phyloP scores from a whole-genome alignment of 2,329 filamentous ascomycete genomes.

The Ophiostoma australiae region DNA sequence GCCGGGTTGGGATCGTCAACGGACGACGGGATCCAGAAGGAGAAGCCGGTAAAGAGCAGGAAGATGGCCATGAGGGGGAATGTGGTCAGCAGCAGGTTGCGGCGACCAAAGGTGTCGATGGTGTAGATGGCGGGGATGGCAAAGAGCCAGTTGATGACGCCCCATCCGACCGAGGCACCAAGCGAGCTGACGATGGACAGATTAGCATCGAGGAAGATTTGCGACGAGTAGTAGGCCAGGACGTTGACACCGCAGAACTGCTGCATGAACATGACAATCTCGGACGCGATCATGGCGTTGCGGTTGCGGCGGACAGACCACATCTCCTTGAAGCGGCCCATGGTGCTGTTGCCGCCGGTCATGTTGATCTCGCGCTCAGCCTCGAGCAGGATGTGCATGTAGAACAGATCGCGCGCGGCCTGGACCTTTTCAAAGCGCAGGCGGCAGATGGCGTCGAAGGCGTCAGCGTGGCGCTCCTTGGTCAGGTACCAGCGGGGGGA shows the following conservation, averaged over 20 bases:
- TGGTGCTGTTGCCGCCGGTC: constrained; percentile 5
- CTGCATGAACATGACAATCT: constrained; percentile 65
- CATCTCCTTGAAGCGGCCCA: constrained; percentile 40
- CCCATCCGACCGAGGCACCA: constrained; percentile 58
- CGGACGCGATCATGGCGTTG: constrained; percentile 54
- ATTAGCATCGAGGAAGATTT: constrained; percentile 55
- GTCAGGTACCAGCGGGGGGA: constrained; percentile 44
- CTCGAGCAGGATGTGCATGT: constrained; percentile 54
- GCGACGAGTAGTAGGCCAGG: constrained; percentile 55
- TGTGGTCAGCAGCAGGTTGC: constrained; percentile 58
- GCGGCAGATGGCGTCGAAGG: constrained; percentile 43
- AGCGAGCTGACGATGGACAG: constrained; percentile 50
- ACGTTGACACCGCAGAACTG: constrained; percentile 46
- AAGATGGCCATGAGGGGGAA: constrained; percentile 60
- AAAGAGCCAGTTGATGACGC: constrained; percentile 61
- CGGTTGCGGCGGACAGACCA: constrained; percentile 58
- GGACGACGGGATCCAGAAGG: constrained; percentile 40
- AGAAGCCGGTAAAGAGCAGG: constrained; percentile 45
- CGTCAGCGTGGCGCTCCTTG: constrained; percentile 44
- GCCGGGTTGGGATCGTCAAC: constrained; percentile 31
- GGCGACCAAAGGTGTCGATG: constrained; percentile 63
- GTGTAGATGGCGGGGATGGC: constrained; percentile 60
- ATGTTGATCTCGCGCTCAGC: constrained; percentile 48
- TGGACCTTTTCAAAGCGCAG: constrained; percentile 50
- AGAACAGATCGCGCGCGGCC: constrained; percentile 52